Base-by-base conservation (phyloP, 208 protist species). In the Crithidia thermophila region DNA sequence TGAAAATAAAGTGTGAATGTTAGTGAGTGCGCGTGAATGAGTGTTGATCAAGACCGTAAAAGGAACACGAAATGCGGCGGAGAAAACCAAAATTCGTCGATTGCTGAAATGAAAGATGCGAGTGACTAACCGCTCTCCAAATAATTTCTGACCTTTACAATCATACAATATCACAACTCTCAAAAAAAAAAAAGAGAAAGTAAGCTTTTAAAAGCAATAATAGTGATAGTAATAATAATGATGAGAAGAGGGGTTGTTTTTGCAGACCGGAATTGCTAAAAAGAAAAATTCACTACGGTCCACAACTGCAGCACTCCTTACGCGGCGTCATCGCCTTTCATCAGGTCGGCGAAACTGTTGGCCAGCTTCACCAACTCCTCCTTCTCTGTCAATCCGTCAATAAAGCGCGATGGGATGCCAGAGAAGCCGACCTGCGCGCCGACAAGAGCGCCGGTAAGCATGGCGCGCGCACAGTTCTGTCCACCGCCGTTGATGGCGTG, bases 401-500 rank as follows among this genome's bases (percentile, higher is more conserved):
- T 39, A 28, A 81, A 68, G 16, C 75, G 75, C 25, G 25, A 14
- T 8, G 68, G 75, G 40, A 81, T 76, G 20, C 61, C 60, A 23
- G 68, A 67, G 25, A 81, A 45, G 5, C 75, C 75, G 14, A 76
- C 68, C 58, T 81, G 75, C 5, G 75, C 75, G n/a, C 75, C 75
- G 16, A 70, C 47, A 27, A 81, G 57, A 1, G 75, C 68, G 40
- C 68, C 75, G 2, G 68, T 76, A 21, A 81, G 59, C 75, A 81
- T 81, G 7, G 75, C 51, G 13, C 75, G 56, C 1, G 75, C 75
- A 31, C 62, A 69, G 63, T 81, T 81, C 63, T 81, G 75, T 0
- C 68, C 68, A 10, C 75, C 75, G 18, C 75, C 75, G 53, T 81
- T 81, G 14, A 81, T 25, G 11, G 75, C 75, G 21, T 72, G 61